Base-by-base conservation (phyloP, 768 basidiomycete species). In the Lactarius vividus region DNA sequence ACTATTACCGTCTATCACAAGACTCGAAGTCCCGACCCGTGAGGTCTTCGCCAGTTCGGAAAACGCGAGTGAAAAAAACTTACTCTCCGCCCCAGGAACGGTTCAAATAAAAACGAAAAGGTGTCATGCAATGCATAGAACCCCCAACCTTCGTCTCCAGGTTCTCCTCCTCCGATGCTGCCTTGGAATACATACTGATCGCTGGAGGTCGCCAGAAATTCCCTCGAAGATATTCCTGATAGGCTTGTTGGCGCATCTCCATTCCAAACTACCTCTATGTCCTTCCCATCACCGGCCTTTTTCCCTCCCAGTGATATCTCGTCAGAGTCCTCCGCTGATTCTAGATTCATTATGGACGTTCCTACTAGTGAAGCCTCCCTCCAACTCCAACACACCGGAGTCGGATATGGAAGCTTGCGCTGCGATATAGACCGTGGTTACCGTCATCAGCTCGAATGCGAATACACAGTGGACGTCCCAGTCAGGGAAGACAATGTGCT, bases 241-340 rank as follows among this genome's bases (percentile, higher is more conserved):
- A 33, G 57, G n/a, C 49, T 42, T 31, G 2, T 58, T 23, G 40
- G 15, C 20, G 23, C 49, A 4, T n/a, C 65, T 10, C 20, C 61
- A 42, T 29, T 44, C 39, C 29, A 35, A 10, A 39, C 61, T 4
- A 52, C 35, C 1, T 28, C 61, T 0, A 29, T 39, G 31, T 42
- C 52, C 40, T 44, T 61, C 13, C 49, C 44, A 18, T 62, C 65
- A 2, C 61, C 57, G 1, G n/a, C n/a, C 3, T 53, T 59, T 33
- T 62, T 57, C 29, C 40, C 63, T 6, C 35, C 65, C 20, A 54
- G 61, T 49, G 61, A 62, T 40, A 62, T 44, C 52, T 66, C 61
- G 15, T 66, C 65, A 9, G 65, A 62, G 26, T 54, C 61, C 20
- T 66, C 65, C 28, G 9, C 26, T 1, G 65, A 66, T 44, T 66